A percentile compares a stretch with the other conserved stretches of the same genome.
Conservation (phyloP, 371 early-diverging fungal genomes). For the Actinomortierella wolfii region DNA sequence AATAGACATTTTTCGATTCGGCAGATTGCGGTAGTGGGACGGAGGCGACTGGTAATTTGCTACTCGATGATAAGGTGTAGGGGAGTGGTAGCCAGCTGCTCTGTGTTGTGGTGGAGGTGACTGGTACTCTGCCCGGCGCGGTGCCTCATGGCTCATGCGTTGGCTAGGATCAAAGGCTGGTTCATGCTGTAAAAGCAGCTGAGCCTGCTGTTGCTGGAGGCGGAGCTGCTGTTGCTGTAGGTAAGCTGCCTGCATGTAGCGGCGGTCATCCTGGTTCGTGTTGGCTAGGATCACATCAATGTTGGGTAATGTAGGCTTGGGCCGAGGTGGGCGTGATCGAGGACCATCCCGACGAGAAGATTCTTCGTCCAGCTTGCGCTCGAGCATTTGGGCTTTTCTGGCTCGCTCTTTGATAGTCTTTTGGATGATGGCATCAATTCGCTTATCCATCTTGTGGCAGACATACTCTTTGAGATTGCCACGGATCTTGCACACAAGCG, state of each 20-base stretch:
- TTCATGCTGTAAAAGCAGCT: constrained; percentile 2
- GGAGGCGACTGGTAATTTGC: too few relatives aligned
- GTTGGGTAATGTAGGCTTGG: constrained; percentile 19
- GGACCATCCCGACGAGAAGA: neutral
- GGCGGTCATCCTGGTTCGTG: constrained; percentile 9
- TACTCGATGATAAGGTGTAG: too few relatives aligned
- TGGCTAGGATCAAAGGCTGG: too few relatives aligned
- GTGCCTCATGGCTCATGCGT: too few relatives aligned
- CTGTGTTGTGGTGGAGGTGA: too few relatives aligned
- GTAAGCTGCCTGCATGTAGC: neutral
- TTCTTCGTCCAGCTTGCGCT: constrained; percentile 4
- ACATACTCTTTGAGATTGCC: constrained; percentile 70
- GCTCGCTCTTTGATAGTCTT: constrained; percentile 12
- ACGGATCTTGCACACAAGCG: constrained; percentile 53
- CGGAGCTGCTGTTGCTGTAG: constrained; percentile 2
- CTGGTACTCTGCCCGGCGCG: too few relatives aligned
- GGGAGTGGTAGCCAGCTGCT: too few relatives aligned
- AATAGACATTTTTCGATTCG: too few relatives aligned
- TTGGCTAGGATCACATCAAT: constrained; percentile 25
- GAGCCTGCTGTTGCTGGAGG: constrained; percentile 7
- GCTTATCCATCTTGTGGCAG: constrained; percentile 65
- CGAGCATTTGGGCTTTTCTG: constrained; percentile 1
- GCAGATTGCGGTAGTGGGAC: too few relatives aligned
- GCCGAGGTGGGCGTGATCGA: neutral
- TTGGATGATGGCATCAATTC: constrained; percentile 34